Evolutionary conservation across 2,329 filamentous ascomycete species (phyloP).

Genomic region (Nemania serpens): DNA sequence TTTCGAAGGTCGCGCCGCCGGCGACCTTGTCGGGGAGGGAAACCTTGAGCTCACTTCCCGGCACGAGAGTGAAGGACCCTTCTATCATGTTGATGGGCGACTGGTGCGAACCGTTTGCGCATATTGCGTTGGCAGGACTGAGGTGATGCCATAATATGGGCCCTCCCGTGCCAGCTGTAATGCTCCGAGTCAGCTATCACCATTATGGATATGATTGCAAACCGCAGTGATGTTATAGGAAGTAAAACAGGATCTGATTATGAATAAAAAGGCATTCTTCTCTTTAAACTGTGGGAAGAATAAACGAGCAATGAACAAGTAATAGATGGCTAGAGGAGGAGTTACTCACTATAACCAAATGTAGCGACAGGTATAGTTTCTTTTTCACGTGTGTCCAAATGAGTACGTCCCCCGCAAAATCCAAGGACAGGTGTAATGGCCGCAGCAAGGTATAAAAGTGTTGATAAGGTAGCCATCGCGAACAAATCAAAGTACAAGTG

Average conservation of each 20-base stretch:
- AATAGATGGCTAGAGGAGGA: too few relatives aligned
- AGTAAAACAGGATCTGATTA: too few relatives aligned
- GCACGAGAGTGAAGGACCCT: constrained; percentile 42
- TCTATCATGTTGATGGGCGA: constrained; percentile 61
- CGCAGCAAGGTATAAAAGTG: constrained; percentile 34
- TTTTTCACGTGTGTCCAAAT: constrained; percentile 38
- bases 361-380: constrained; percentile 37
- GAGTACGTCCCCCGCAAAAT: constrained; percentile 40
- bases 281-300: too few relatives aligned
- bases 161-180: constrained; percentile 31
- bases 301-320: background rate
- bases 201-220: too few relatives aligned
- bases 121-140: constrained; percentile 50
- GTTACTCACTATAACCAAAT: constrained; percentile 39
- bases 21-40: constrained; percentile 47
- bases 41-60: constrained; percentile 42
- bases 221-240: too few relatives aligned
- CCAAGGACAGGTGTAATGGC: constrained; percentile 35
- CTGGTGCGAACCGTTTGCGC: constrained; percentile 57
- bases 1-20: constrained; percentile 56
- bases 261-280: background rate
- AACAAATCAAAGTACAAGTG: background rate
- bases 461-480: constrained; percentile 30
- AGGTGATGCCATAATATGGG: constrained; percentile 45
- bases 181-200: background rate